Evolutionary conservation across 176 grass and related monocot genomes (phyloP).

Genomic region (Oryza coarctata): DNA sequence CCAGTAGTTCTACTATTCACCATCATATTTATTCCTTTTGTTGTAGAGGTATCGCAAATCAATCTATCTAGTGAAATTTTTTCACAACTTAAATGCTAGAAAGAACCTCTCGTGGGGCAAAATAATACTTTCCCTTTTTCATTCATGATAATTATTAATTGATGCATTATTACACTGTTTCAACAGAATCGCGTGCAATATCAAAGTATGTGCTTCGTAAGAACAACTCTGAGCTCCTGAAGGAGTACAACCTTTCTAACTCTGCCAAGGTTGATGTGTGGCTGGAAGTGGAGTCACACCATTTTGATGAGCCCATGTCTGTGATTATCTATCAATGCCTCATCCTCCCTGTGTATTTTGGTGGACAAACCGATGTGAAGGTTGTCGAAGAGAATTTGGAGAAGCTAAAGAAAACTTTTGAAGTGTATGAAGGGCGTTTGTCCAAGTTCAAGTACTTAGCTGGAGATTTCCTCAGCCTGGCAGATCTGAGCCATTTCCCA

Average conservation of each 20-base stretch:
- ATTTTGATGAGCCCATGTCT: neutral
- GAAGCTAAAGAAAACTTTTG: neutral
- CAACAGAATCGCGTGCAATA: neutral
- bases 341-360: neutral
- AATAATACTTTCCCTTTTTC: too few relatives aligned
- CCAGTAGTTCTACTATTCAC: too few relatives aligned
- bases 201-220: neutral
- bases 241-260: neutral
- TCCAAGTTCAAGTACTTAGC: neutral
- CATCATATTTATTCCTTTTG: too few relatives aligned
- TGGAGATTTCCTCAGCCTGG: constrained; percentile 16
- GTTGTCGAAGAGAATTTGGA: neutral
- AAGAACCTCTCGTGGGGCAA: too few relatives aligned
- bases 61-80: too few relatives aligned
- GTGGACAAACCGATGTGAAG: neutral
- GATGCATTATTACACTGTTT: neutral
- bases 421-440: neutral
- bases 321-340: constrained; percentile 17
- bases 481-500: constrained; percentile 12
- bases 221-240: neutral
- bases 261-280: neutral
- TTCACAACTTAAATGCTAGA: too few relatives aligned
- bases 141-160: too few relatives aligned
- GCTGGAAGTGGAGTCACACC: neutral
- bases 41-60: too few relatives aligned